A percentile compares a stretch with the other conserved stretches of the same genome.
Evolutionary conservation across 1,284 basidiomycete genomes (phyloP).

Genomic region (Irpex rosettiformis): DNA sequence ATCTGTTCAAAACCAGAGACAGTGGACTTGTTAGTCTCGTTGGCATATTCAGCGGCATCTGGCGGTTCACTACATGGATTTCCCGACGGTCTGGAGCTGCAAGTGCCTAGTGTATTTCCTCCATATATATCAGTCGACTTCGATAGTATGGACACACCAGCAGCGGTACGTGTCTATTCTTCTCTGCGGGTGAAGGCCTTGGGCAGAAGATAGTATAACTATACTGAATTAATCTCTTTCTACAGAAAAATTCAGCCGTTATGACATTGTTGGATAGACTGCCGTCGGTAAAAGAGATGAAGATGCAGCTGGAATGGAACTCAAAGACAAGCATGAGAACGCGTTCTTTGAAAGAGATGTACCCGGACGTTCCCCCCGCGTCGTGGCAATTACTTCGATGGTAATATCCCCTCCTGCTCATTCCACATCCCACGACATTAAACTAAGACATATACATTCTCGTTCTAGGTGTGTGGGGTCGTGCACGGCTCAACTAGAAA

Average conservation of each 20-base stretch:
- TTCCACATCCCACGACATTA: too few species aligned
- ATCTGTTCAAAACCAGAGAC: conserved; percentile 53
- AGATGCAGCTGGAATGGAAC: conserved; percentile 48
- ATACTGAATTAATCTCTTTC: too few species aligned
- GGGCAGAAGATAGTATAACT: too few species aligned
- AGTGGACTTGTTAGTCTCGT: conserved; percentile 60
- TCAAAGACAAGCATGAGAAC: conserved; percentile 43
- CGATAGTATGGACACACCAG: conserved; percentile 8
- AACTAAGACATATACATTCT: too few species aligned
- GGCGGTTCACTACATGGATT: conserved; percentile 49
- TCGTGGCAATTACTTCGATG: conserved; percentile 62
- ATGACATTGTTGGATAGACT: conserved; percentile 40
- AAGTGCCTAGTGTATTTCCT: conserved; percentile 36
- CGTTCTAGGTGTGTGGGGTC: conserved; percentile 68
- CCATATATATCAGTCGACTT: background rate
- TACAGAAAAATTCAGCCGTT: conserved; percentile 44
- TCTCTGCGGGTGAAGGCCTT: too few species aligned
- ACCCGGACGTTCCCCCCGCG: conserved; percentile 43
- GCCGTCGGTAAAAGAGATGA: conserved; percentile 52
- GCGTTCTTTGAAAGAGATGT: conserved; percentile 47
- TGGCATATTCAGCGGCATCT: conserved; percentile 50
- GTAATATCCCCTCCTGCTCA: too few species aligned
- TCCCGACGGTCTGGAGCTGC: conserved; percentile 54
- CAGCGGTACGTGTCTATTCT: conserved; percentile 24
- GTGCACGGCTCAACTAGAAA: conserved; percentile 62